These are phyloP conservation scores for Onygenales sp. DNA, from an alignment of 2,329 filamentous ascomycete genomes.

Conservation along the genomic window DNA sequence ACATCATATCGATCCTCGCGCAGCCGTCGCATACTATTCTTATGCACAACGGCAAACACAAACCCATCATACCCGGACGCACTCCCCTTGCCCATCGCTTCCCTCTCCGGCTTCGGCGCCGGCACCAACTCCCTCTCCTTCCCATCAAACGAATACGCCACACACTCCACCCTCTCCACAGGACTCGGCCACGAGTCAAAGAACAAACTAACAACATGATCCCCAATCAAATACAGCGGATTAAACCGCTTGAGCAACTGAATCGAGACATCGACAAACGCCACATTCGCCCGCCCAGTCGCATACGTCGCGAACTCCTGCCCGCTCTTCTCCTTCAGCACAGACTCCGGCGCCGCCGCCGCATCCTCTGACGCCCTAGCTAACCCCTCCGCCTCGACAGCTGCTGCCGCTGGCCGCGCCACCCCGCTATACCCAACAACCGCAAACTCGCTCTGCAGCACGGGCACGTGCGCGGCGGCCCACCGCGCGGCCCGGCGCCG, in stretches of 20 bases:
- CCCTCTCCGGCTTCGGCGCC: conserved; percentile 46
- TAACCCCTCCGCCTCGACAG: conserved; percentile 34
- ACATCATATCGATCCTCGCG: conserved; percentile 92
- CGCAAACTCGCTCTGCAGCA: conserved; percentile 73
- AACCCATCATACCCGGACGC: conserved; percentile 71
- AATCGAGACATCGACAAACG: conserved; percentile 79
- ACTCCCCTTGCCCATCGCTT: conserved; percentile 52
- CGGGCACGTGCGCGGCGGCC: conserved; percentile 63
- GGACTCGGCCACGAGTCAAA: conserved; percentile 65
- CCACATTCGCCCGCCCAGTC: conserved; percentile 84
- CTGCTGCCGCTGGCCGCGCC: conserved; percentile 31
- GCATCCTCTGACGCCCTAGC: conserved; percentile 26
- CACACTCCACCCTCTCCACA: conserved; percentile 64
- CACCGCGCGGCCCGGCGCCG: conserved; percentile 69
- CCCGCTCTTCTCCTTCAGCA: conserved; percentile 78
- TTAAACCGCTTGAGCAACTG: conserved; percentile 81
- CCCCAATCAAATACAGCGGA: conserved; percentile 57
- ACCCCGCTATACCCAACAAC: conserved; percentile 66
- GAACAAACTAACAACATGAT: conserved; percentile 63
- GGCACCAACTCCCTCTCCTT: conserved; percentile 74
- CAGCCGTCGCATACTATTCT: conserved; percentile 81
- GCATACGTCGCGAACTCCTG: conserved; percentile 83
- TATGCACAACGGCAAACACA: conserved; percentile 92
- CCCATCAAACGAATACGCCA: conserved; percentile 83
- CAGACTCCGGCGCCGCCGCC: conserved; percentile 37